Evolutionary conservation across 176 grass and related monocot genomes (phyloP).

Genomic region (Phyllostachys edulis): DNA sequence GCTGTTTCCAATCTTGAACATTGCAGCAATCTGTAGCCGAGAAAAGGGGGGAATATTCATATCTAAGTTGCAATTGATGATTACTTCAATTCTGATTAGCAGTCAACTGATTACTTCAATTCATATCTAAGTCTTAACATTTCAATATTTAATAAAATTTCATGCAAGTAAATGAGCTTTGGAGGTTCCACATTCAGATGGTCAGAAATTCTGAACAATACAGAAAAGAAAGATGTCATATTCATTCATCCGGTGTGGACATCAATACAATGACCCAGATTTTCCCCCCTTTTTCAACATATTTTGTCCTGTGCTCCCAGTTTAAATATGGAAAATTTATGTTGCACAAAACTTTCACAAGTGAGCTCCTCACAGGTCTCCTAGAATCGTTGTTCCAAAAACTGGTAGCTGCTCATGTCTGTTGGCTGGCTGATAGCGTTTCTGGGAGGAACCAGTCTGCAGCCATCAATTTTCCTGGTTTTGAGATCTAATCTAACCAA

Average conservation of each 20-base stretch:
- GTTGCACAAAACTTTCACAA: neutral
- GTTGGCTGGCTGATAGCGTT: neutral
- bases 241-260: neutral
- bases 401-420: constrained; percentile 3
- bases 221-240: constrained; percentile 3
- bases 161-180: constrained; percentile 18
- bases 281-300: neutral
- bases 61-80: neutral
- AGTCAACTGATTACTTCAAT: neutral
- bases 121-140: neutral
- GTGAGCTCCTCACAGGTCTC: neutral
- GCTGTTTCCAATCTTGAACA: constrained; percentile 99
- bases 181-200: constrained; percentile 13
- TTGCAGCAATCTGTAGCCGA: constrained; percentile 81
- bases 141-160: constrained; percentile 10
- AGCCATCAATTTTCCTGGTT: neutral
- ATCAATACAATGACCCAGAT: neutral
- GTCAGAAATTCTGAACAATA: neutral
- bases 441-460: neutral
- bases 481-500: neutral
- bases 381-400: neutral
- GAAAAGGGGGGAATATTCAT: constrained; percentile 19
- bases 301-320: neutral
- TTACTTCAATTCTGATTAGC: constrained; percentile 25
- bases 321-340: neutral